phyloP scores from a whole-genome alignment of 257 asterid species.

The Jacaranda copaia region DNA sequence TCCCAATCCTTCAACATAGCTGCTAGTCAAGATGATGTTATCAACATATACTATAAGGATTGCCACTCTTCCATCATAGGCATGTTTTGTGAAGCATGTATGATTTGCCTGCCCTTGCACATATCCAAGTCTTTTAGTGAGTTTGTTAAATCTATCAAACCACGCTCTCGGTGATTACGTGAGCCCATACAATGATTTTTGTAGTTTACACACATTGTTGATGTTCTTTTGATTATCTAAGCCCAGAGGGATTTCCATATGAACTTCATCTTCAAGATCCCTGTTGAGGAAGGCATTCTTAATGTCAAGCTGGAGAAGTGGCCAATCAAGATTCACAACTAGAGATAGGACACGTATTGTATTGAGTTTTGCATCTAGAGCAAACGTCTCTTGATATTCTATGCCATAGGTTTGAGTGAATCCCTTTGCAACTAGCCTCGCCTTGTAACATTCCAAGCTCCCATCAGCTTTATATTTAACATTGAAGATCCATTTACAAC shows the following conservation, averaged over 20 bases:
- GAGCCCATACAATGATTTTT: too few species aligned
- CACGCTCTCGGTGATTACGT: not conserved
- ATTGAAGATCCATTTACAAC: not conserved
- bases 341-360: not conserved
- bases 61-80: too few species aligned
- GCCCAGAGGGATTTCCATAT: not conserved
- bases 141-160: too few species aligned
- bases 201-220: too few species aligned
- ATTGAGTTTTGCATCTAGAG: not conserved
- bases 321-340: not conserved
- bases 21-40: not conserved
- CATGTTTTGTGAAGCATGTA: too few species aligned
- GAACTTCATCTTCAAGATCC: not conserved
- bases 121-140: too few species aligned
- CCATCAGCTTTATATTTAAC: not conserved
- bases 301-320: not conserved
- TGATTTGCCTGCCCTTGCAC: too few species aligned
- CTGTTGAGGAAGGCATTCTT: not conserved
- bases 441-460: not conserved
- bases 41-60: too few species aligned
- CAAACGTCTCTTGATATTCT: not conserved
- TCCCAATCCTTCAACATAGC: not conserved
- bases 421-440: not conserved
- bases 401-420: not conserved
- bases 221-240: too few species aligned